These are phyloP conservation scores for Phytophthora nicotianae DNA, from an alignment of 352 stramenopile genomes.

Conservation along the genomic window DNA sequence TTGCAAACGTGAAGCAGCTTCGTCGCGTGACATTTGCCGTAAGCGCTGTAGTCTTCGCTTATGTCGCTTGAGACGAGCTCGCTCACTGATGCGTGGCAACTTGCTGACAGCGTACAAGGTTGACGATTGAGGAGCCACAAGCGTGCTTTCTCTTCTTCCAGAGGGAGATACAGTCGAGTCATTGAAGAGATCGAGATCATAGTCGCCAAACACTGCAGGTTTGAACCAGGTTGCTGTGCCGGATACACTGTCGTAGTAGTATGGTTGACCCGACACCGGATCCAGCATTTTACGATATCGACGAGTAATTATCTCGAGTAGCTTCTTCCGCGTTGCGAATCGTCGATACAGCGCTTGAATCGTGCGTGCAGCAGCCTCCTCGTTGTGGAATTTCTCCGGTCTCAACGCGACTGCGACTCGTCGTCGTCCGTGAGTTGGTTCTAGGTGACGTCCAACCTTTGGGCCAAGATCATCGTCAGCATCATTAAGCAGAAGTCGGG, in stretches of 20 bases:
- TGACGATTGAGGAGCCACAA: slow-evolving; percentile 14
- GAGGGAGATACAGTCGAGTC: slow-evolving; percentile 14
- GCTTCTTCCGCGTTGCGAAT: slow-evolving; percentile 45
- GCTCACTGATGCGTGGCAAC: slow-evolving; percentile 51
- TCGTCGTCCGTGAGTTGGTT: slow-evolving; percentile 2
- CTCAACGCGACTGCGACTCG: slow-evolving; percentile 19
- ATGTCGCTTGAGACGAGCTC: slow-evolving; percentile 61
- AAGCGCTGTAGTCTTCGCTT: slow-evolving; percentile 67
- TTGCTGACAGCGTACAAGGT: slow-evolving; percentile 6
- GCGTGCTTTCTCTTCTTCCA: slow-evolving; percentile 22
- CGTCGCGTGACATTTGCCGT: slow-evolving; percentile 55
- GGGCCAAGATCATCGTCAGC: slow-evolving; percentile 27
- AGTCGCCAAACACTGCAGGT: slow-evolving; percentile 50
- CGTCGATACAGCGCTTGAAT: slow-evolving; percentile 71
- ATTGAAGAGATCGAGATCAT: slow-evolving; percentile 55
- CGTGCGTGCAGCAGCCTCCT: slow-evolving; percentile 51
- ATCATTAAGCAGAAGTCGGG: slow-evolving; percentile 43
- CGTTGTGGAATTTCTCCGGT: slow-evolving; percentile 40
- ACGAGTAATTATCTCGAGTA: slow-evolving; percentile 47
- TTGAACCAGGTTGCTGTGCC: slow-evolving; percentile 68
- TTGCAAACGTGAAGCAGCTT: slow-evolving; percentile 64
- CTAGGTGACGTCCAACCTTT: background rate
- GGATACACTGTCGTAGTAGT: slow-evolving; percentile 72
- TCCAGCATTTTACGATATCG: slow-evolving; percentile 74
- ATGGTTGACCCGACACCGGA: slow-evolving; percentile 37